Percentiles rank a stretch among this genome's conserved stretches.
Evolutionary conservation across 2,329 filamentous ascomycete species (phyloP).

Genomic region (Xylaria sp.): DNA sequence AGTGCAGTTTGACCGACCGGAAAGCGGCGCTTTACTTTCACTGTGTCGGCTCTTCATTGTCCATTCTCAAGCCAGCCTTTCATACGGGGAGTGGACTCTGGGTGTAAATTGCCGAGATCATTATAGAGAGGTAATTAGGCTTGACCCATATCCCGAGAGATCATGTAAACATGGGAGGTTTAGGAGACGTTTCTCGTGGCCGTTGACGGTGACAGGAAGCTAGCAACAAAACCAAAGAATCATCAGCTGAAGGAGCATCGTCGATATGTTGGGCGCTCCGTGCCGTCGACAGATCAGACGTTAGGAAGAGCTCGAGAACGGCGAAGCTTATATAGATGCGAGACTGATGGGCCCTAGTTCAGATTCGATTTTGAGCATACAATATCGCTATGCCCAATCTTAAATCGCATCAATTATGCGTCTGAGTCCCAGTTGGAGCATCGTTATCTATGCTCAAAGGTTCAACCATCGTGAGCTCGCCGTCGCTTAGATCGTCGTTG

Average conservation of each 20-base stretch:
- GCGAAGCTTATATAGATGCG: too few species aligned
- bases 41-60: too few species aligned
- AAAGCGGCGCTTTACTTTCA: not conserved
- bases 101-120: too few species aligned
- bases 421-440: not conserved
- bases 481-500: conserved; percentile 48
- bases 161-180: not conserved
- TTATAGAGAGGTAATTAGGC: too few species aligned
- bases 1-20: not conserved
- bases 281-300: not conserved
- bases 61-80: too few species aligned
- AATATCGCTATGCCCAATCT: not conserved
- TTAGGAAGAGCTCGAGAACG: not conserved
- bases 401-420: not conserved
- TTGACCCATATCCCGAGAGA: too few species aligned
- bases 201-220: not conserved
- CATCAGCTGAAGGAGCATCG: not conserved
- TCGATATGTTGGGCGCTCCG: not conserved
- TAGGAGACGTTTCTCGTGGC: not conserved
- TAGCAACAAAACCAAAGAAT: not conserved
- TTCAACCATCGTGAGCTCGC: conserved; percentile 45
- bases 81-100: too few species aligned
- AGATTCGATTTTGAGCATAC: not conserved
- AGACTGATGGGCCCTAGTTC: too few species aligned
- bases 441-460: conserved; percentile 35